Evolutionary conservation across 139 green algal genomes (phyloP).

Genomic region (Chlamydomonas eustigma): DNA sequence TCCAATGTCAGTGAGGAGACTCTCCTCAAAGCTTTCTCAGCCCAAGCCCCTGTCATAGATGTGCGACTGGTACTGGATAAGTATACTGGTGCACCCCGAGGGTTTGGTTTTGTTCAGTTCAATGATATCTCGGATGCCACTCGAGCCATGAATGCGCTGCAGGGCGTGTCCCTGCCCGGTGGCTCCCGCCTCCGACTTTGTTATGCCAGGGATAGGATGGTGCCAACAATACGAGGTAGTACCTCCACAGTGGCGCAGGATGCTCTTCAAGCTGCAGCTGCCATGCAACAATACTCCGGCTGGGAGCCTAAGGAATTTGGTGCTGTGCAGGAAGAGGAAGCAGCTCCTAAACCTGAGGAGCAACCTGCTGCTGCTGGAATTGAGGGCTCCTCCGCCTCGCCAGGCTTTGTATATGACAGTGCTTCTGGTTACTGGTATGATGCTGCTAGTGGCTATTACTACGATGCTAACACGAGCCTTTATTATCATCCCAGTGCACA

Average conservation of each 20-base stretch:
- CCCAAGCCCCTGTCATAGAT: too few relatives aligned
- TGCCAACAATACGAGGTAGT: neutral
- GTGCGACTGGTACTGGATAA: too few relatives aligned
- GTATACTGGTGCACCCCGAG: too few relatives aligned
- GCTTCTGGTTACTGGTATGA: conserved; percentile 18
- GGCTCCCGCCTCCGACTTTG: conserved; percentile 2
- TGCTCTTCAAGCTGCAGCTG: neutral
- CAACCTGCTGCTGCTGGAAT: neutral
- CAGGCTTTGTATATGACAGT: conserved; percentile 1
- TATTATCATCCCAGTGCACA: conserved; percentile 12
- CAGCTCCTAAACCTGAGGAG: neutral
- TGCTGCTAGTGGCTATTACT: conserved; percentile 19
- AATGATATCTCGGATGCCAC: neutral
- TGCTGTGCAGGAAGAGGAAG: neutral
- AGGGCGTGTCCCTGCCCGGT: neutral
- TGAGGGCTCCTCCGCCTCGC: neutral
- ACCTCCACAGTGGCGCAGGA: neutral
- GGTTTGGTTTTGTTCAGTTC: neutral
- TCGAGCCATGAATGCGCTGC: neutral
- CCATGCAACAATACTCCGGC: conserved; percentile 9
- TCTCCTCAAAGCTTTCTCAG: neutral
- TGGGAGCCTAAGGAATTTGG: conserved; percentile 14
- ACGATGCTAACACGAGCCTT: conserved; percentile 20
- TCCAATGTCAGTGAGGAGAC: neutral
- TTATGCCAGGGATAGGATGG: conserved; percentile 1